Base-by-base conservation (phyloP, 2,329 filamentous ascomycete species). In the Berkeleyomyces basicola region DNA sequence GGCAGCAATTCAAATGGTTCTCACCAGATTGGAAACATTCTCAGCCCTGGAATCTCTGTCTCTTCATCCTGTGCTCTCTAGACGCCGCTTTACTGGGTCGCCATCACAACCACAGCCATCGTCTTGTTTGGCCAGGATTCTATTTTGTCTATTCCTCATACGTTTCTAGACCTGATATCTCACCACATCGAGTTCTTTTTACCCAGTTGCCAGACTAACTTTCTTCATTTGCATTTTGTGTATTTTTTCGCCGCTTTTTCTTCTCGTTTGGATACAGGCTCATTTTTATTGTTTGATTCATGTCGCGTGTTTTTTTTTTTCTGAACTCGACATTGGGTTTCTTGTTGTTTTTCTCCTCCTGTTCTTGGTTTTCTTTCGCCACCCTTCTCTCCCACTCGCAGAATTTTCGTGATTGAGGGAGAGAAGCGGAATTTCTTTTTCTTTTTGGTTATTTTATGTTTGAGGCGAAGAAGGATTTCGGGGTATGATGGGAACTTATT, bases 281-380 rank as follows among this genome's bases (percentile, higher is more conserved):
- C 57, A 10, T 31, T 16, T 49, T 55, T 58, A 37, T 14, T 55
- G 9, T 11, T 36, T 36, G 10, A n/a, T 46, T 42, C 49, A n/a
- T 61, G 5, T 58, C 49, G 31, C 58, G 5, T 58, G 33, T 60
- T 7, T 49, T 59, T 62, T 61, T n/a, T 51, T 53, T 59, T 23
- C 42, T 58, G 33, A 42, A 43, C 7, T 33, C 31, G 31, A 14
- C 49, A 53, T 23, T 53, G 11, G 16, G 33, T 10, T 46, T 49
- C 36, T 36, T 47, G n/a, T 31, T 43, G n/a, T 9, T 47, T 47
- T 14, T 7, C 4, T 47, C 44, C 23, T 51, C 31, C 16, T 9
- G 16, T 36, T 23, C 37, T 31, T 47, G 40, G 14, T 49, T 58
- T 44, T 31, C 23, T 59, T 55, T 23, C 23, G 23, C 23, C 23